Percentiles rank a stretch among this genome's conserved stretches.
Evolutionary conservation across 2,329 filamentous ascomycete species (phyloP).

Genomic region (Alternaria gansuensis): DNA sequence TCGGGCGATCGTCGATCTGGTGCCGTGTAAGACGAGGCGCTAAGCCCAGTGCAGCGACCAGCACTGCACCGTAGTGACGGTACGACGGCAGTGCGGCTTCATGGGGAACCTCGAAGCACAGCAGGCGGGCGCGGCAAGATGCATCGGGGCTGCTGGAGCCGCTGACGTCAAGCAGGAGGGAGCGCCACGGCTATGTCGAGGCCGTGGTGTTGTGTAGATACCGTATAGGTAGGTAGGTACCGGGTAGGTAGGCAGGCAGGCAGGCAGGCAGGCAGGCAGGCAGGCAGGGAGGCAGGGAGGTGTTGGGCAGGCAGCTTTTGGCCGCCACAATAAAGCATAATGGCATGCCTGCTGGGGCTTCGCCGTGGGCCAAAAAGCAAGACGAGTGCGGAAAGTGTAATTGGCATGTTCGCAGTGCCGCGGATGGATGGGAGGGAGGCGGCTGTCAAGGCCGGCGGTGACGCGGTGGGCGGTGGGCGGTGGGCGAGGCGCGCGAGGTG

Average conservation of each 20-base stretch:
- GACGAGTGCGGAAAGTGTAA: slow-evolving; percentile 15
- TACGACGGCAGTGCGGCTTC: slow-evolving; percentile 14
- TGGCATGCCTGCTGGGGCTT: neutral
- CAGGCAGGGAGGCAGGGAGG: neutral
- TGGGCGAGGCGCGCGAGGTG: neutral
- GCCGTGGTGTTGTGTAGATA: neutral
- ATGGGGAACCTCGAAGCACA: neutral
- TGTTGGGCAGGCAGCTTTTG: slow-evolving; percentile 11
- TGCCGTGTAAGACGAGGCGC: slow-evolving; percentile 13
- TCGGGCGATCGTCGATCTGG: slow-evolving; percentile 20
- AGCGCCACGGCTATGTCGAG: neutral
- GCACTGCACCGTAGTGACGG: neutral
- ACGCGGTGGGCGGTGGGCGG: slow-evolving; percentile 7
- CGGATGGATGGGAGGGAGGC: neutral
- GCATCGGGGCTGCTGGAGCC: slow-evolving; percentile 12
- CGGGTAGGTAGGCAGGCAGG: too few species aligned
- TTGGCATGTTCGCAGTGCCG: slow-evolving; percentile 7
- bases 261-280: neutral
- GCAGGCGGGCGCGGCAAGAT: neutral
- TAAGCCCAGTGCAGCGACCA: slow-evolving; percentile 3
- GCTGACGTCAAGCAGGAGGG: slow-evolving; percentile 21
- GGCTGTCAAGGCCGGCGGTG: slow-evolving; percentile 16
- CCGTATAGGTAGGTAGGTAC: too few species aligned
- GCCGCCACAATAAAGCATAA: slow-evolving; percentile 12
- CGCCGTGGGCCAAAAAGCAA: slow-evolving; percentile 9